These are phyloP conservation scores for Verbascum thapsus DNA, from an alignment of 257 asterid species.

Conservation along the genomic window DNA sequence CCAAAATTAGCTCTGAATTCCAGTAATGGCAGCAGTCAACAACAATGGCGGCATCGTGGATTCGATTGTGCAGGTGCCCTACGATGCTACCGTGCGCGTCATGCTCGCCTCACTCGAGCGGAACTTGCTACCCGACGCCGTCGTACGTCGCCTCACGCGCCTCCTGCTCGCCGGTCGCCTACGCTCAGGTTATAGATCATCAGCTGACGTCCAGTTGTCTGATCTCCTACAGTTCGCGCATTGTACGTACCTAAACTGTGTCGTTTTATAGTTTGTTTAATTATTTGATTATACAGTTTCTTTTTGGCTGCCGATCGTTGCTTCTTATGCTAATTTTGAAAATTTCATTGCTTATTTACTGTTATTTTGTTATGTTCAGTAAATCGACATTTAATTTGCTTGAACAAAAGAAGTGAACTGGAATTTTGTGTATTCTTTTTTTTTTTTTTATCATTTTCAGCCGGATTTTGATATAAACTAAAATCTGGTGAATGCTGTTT, in stretches of 20 bases:
- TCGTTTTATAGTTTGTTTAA: not conserved
- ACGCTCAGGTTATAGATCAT: conserved; percentile 68
- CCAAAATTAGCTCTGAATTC: not conserved
- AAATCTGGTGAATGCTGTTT: not conserved
- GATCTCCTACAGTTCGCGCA: conserved; percentile 63
- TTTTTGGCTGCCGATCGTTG: not conserved
- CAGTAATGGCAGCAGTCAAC: conserved; percentile 38
- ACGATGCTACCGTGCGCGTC: conserved; percentile 66
- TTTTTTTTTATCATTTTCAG: not conserved
- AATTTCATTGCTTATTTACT: no score
- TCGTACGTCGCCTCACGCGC: conserved; percentile 77
- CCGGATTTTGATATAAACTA: not conserved
- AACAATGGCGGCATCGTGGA: conserved; percentile 40
- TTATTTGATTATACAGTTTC: not conserved
- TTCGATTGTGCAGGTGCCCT: conserved; percentile 54
- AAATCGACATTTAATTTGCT: no score
- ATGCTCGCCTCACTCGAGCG: conserved; percentile 79
- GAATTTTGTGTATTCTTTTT: no score
- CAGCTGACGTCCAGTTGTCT: conserved; percentile 59
- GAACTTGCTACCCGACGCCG: conserved; percentile 78
- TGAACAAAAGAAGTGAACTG: no score
- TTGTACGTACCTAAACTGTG: conserved; percentile 36
- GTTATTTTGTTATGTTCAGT: no score
- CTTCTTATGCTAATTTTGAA: no score
- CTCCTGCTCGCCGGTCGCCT: conserved; percentile 76